Evolutionary conservation across 768 basidiomycete genomes (phyloP), one percentile per base, ranked within the genome.

Genomic region (Harrya chromipes): DNA sequence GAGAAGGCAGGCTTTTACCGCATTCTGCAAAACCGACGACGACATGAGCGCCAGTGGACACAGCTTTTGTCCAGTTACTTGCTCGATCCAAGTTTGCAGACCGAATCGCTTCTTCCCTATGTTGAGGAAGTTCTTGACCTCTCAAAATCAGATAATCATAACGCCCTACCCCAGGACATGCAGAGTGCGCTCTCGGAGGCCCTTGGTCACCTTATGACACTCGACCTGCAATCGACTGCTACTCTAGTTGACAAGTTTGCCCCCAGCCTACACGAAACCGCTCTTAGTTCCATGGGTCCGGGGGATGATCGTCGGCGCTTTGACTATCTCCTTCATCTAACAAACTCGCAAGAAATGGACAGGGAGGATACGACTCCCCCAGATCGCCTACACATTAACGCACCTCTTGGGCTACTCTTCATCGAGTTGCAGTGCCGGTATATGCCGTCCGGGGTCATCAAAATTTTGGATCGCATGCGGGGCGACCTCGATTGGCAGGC

Each of bases 1-100:
- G 81, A 87, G 59, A 62, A 72, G 10, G 94, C 95, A 1, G 85
- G 90, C 0, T 99, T 99, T 72, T 94, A 84, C 66, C 82, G 94
- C 34, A 94, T 99, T 52, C 74, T 99, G 21, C 84, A 93, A 36
- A 75, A 80, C 9, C 86, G 89, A 77, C 83, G 91, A 69, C 76
- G 80, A 16, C 83, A 84, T 43, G 89, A 94, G 40, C 76, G 70
- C 20, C 75, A 79, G 52, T 98, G 93, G 94, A 75, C 79, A 4
- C 74, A 79, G 14, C 74, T 97, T 31, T 68, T 95, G 23, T 72
- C 76, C 41, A 85, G 90, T 4, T 88, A 85, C 61, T 65, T 98
- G 36, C 76, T 81, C 17, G 94, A 97, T 66, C 75, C 82, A 3
- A 80, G 83, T 39, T 66, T 89, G 39, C 74, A 71, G 9, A 60